Percentiles rank a stretch among this genome's conserved stretches.
Evolutionary conservation across 1,284 basidiomycete species (phyloP).

Genomic region (Tetrapyrgos nigripes): DNA sequence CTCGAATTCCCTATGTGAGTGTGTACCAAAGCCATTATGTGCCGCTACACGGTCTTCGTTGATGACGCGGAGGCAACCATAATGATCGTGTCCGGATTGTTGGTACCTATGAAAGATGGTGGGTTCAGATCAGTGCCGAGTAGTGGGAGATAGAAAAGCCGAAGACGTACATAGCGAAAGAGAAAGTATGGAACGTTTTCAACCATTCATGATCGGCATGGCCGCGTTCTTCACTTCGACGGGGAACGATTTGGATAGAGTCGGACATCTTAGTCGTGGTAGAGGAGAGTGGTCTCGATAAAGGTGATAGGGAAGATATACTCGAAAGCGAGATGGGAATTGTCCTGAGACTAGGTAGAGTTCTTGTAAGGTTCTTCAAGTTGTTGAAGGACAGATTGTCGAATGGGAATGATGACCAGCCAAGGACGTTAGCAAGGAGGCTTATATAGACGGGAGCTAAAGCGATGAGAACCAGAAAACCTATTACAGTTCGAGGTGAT

Average conservation of each 20-base stretch:
- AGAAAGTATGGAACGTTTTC: conserved; percentile 90
- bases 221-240: conserved; percentile 58
- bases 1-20: conserved; percentile 87
- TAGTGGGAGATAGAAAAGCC: too few relatives aligned
- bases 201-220: conserved; percentile 90
- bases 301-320: too few relatives aligned
- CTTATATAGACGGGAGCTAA: conserved; percentile 47
- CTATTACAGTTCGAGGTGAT: conserved; percentile 29
- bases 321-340: too few relatives aligned
- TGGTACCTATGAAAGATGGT: too few relatives aligned
- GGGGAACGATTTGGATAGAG: conserved; percentile 13
- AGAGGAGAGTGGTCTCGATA: too few relatives aligned
- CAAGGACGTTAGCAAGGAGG: conserved; percentile 37
- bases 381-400: too few relatives aligned
- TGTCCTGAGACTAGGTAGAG: too few relatives aligned
- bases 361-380: too few relatives aligned
- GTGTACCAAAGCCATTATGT: conserved; percentile 84
- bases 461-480: conserved; percentile 48
- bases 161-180: conserved; percentile 77
- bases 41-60: conserved; percentile 92
- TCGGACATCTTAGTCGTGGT: conserved; percentile 8
- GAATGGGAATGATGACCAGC: conserved; percentile 24
- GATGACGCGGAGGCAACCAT: conserved; percentile 74
- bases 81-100: conserved; percentile 60
- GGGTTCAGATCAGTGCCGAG: too few relatives aligned